Evolutionary conservation across 2,329 filamentous ascomycete species (phyloP).

Genomic region (Byssothecium circinans): DNA sequence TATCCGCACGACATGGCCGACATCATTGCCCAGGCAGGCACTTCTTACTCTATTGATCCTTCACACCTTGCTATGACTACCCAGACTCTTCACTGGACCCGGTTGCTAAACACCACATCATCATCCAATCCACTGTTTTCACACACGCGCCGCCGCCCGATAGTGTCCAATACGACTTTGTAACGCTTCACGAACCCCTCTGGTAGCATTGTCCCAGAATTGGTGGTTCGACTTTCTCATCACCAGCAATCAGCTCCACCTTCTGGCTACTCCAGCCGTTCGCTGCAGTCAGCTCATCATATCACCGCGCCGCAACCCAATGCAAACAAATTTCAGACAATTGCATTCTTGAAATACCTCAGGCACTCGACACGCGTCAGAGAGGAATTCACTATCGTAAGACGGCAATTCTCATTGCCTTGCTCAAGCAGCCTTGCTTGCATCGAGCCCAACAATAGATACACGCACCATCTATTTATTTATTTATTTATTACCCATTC

Average conservation of each 20-base stretch:
- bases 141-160: conserved; percentile 1
- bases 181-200: not conserved
- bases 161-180: conserved; percentile 16
- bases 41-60: not conserved
- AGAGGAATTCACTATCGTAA: not conserved
- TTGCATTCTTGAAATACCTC: not conserved
- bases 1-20: not conserved
- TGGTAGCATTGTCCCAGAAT: not conserved
- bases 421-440: not conserved
- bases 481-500: not conserved
- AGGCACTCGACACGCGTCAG: conserved; percentile 3
- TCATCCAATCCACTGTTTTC: no score
- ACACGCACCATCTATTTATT: conserved; percentile 3
- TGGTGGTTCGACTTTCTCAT: not conserved
- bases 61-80: not conserved
- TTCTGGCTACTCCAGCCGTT: not conserved
- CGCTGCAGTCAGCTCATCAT: conserved; percentile 6
- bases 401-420: conserved; percentile 1
- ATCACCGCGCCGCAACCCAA: not conserved
- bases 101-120: no score
- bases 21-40: not conserved
- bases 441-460: conserved; percentile 14
- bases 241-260: not conserved
- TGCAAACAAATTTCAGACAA: not conserved
- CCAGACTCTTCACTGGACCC: not conserved